Conservation (phyloP, 164 flowering plant species). For the Chloranthus sessilifolius region DNA sequence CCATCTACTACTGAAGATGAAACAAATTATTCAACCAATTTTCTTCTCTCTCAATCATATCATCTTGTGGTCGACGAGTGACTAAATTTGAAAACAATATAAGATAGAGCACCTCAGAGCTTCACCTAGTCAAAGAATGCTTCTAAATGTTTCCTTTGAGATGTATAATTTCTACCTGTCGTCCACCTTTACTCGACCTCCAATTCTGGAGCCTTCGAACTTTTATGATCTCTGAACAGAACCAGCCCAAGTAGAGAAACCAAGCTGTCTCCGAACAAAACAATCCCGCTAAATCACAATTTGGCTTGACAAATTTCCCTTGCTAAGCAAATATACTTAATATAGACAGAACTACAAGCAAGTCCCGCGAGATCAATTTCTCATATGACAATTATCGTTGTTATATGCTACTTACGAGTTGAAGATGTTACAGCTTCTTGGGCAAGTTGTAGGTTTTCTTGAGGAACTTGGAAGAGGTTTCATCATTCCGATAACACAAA, state of each 20-base stretch:
- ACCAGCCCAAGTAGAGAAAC: neutral
- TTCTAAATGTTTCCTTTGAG: slow-evolving; percentile 5
- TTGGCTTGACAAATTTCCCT: neutral
- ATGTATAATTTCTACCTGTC: neutral
- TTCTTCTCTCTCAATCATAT: slow-evolving; percentile 1
- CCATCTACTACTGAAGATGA: too few species aligned
- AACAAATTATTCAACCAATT: too few species aligned
- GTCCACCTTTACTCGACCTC: neutral
- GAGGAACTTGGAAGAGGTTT: slow-evolving; percentile 62
- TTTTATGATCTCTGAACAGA: neutral
- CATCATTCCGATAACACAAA: slow-evolving; percentile 68
- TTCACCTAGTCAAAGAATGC: slow-evolving; percentile 9
- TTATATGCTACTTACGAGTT: too few species aligned
- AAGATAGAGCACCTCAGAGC: neutral
- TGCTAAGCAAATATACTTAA: neutral
- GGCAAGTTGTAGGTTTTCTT: slow-evolving; percentile 75
- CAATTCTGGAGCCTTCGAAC: neutral
- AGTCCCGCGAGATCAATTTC: too few species aligned
- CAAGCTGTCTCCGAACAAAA: neutral
- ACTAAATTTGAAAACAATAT: neutral
- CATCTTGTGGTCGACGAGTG: neutral
- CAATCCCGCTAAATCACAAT: neutral
- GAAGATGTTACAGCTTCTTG: slow-evolving; percentile 39
- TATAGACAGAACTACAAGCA: neutral
- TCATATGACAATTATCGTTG: too few species aligned